Percentiles rank a stretch among this genome's conserved stretches.
These are phyloP conservation scores for Eutrema yunnanense DNA, from an alignment of 345 rosid species.

Conservation along the genomic window DNA sequence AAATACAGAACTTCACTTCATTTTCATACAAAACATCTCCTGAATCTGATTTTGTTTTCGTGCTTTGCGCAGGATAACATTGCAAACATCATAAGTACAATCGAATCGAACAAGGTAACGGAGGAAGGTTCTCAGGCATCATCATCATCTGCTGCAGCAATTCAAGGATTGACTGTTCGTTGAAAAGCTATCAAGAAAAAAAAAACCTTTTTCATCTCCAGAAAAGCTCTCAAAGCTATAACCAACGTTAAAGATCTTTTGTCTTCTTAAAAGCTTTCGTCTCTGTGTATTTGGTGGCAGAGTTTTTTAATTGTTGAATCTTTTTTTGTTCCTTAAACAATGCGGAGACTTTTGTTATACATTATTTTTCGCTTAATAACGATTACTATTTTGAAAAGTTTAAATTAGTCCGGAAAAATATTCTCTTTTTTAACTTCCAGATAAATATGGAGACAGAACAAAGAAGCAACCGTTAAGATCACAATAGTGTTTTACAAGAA, in stretches of 20 bases:
- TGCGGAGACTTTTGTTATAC: slow-evolving; percentile 15
- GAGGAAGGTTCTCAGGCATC: slow-evolving; percentile 71
- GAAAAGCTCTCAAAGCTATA: not conserved
- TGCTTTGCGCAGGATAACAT: slow-evolving; percentile 56
- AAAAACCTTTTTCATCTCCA: not conserved
- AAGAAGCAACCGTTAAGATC: not conserved
- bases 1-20: not conserved
- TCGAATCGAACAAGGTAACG: slow-evolving; percentile 75
- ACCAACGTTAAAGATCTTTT: slow-evolving; percentile 8
- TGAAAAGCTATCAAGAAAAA: slow-evolving; percentile 5
- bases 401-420: too few relatives aligned
- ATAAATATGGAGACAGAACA: not conserved
- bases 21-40: not conserved
- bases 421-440: not conserved
- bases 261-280: not conserved
- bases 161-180: slow-evolving; percentile 50
- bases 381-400: too few relatives aligned
- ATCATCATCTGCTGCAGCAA: slow-evolving; percentile 39
- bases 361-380: not conserved
- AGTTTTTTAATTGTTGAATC: slow-evolving; percentile 5
- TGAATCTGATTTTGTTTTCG: not conserved
- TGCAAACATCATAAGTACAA: slow-evolving; percentile 62
- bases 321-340: slow-evolving; percentile 13
- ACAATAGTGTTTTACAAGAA: not conserved
- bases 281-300: slow-evolving; percentile 6